Evolutionary conservation across 2,329 filamentous ascomycete genomes (phyloP), one percentile per base, ranked within the genome.

Genomic region (Penicillium sp.): DNA sequence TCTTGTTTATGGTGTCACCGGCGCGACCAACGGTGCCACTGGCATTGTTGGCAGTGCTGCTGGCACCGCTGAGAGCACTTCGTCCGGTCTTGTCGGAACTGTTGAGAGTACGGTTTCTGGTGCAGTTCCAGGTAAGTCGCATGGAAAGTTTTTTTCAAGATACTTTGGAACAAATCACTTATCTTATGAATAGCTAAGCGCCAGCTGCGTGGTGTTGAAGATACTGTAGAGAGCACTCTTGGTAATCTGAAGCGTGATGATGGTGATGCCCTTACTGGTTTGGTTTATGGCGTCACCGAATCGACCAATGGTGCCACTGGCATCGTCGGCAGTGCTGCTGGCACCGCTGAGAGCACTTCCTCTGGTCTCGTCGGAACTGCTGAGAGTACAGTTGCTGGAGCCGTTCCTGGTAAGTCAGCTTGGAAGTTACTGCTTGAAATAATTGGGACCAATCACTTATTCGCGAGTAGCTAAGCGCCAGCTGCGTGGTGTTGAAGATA

Each of bases 61-160:
- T 16, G 61, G 62, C 35, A 62, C 64, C 14, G 61, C 33, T 2
- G 60, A 62, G 49, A 63, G 55, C 47, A 57, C 57, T 4, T 27
- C 39, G 13, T 51, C 59, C 3, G 62, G 60, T 16, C 46, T 43
- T n/a, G 62, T 55, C 19, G 52, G 55, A 13, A 62, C 63, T 8
- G 64, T 56, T 9, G 60, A 66, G 35, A 26, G n/a, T 9, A 39
- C 35, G 3, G n/a, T 39, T 10, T 19, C 35, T 39, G 35, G 16
- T 9, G 35, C 14, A 2, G 35, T n/a, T 11, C 35, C 47, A 11
- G 31, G 47, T 50, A 39, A 19, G 29, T 8, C 2, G 6, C 21
- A 8, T 19, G 6, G 6, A n/a, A 37, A 13, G 2, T 13, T 1
- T 8, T n/a, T 9, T 7, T 19, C 1, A 10, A 8, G 7, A 14